Evolutionary conservation across 495 filamentous ascomycete species (phyloP).

Genomic region (Aspergillus hancockii): DNA sequence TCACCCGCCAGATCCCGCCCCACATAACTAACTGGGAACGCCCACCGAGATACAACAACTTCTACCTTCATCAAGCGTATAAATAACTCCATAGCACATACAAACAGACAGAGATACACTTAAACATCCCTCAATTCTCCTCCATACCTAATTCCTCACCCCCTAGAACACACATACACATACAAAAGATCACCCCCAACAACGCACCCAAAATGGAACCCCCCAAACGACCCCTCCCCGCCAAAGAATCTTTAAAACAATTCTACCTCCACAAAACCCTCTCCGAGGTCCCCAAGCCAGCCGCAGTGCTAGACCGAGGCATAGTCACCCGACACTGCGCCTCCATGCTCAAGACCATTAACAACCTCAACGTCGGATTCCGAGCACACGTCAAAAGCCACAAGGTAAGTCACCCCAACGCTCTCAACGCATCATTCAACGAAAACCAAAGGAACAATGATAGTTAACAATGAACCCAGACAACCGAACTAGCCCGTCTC

Average conservation of each 20-base stretch:
- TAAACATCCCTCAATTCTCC: neutral
- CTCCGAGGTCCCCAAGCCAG: slow-evolving; percentile 62
- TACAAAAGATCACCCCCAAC: neutral
- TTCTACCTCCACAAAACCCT: slow-evolving; percentile 65
- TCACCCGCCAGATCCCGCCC: neutral
- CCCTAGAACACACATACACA: too few species aligned
- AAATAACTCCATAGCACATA: neutral
- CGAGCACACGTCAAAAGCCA: slow-evolving; percentile 86
- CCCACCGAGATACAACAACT: neutral
- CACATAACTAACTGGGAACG: neutral
- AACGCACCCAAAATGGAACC: neutral
- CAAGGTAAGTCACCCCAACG: slow-evolving; percentile 59
- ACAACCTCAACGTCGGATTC: slow-evolving; percentile 63
- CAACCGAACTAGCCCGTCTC: slow-evolving; percentile 67
- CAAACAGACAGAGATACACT: neutral
- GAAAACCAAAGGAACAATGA: neutral
- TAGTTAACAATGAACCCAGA: slow-evolving; percentile 64
- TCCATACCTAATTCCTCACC: too few species aligned
- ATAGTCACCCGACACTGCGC: slow-evolving; percentile 70
- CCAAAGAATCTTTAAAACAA: slow-evolving; percentile 29
- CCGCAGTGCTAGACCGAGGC: slow-evolving; percentile 67
- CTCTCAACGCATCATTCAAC: too few species aligned
- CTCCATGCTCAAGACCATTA: slow-evolving; percentile 67
- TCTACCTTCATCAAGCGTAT: neutral
- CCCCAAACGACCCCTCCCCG: slow-evolving; percentile 7